Base-by-base conservation (phyloP, 345 rosid species). In the Cardamine chenopodiifolia region DNA sequence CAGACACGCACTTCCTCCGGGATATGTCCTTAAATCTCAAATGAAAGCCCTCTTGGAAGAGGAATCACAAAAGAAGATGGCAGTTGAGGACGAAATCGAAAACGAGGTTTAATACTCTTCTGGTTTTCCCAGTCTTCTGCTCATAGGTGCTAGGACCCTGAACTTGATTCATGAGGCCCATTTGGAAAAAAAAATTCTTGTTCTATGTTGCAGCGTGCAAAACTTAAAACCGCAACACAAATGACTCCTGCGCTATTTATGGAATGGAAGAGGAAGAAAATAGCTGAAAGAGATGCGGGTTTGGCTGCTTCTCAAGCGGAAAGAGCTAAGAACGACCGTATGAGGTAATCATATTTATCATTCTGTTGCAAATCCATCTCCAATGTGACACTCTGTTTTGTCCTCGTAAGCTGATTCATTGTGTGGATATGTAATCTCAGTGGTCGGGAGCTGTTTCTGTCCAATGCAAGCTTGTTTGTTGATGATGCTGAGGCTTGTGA, bases 1-100 rank as follows among this genome's bases (percentile, higher is more conserved):
- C 80, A 90, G 98, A 50, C 98, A 94, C 80, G 96, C 98, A 25
- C 93, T 94, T 82, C 98, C 98, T 67, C 95, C 97, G 34, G 97
- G 98, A 31, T 94, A 91, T 80, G 58, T 94, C 65, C 81, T 91
- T 62, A 91, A 89, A 76, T 94, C 98, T 71, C 97, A 94, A 78
- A 94, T 94, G 98, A 94, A 91, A 80, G 95, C 98, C 8, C 87
- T 94, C 73, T 82, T 94, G 71, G 98, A 91, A 62, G 97, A 87
- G 79, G 97, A 94, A 77, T 71, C 87, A 52, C 82, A 90, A 2
- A 94, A 89, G 88, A 70, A 62, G 67, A 0, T 86, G 59, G 69
- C 97, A 18, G 79, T 94, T 52, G 98, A 94, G 72, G 97, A 95
- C 25, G 96, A 92, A 82, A 95, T 95, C 61, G 99, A 95, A 79